Evolutionary conservation across 1,284 basidiomycete species (phyloP), one percentile per base, ranked within the genome.

Genomic region (Coniferiporia weirii): DNA sequence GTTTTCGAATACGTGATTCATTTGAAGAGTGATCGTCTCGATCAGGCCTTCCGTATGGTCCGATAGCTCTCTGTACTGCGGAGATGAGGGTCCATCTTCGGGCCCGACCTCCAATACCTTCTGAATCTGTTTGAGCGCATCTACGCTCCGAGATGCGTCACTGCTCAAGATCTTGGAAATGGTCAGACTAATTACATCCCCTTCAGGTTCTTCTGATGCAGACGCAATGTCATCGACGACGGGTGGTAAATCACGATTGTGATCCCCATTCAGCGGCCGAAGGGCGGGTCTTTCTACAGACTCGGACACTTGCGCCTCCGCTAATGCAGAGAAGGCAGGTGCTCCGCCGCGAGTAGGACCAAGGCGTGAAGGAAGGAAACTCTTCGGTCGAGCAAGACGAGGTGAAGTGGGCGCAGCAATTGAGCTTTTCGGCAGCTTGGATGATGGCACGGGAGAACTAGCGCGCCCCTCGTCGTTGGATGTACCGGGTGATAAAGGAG

Each of bases 41-140:
- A 95, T 83, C 52, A 94, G 73, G n/a, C 87, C 87, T 72, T 93
- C 90, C 0, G 91, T 90, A 65, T 91, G 88, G 64, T 91, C 87
- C 0, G 90, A 88, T 27, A 93, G 76, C 68, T 92, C 88, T 52
- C 80, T 83, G 70, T 92, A 93, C 62, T 81, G 79, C 10, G 81
- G 75, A 27, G 80, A 84, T 12, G 81, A 78, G 48, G 83, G 82
- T 12, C 88, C 87, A 51, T 84, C 82, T 52, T 91, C 87, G 10
- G 90, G 85, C 7, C 85, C 83, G 15, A 87, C 75, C 62, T 87
- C 82, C 4, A 96, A 76, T 60, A 91, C 84, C 66, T 84, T 87
- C 69, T 97, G 93, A 45, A 96, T 83, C 67, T 85, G 88, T 76
- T 99, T 99, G 66, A 99, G 78, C 0, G 93, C 93, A 59, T 96